Percentiles rank a stretch among this genome's conserved stretches.
Conservation (phyloP, 768 basidiomycete genomes). For the Grammothele lineata region DNA sequence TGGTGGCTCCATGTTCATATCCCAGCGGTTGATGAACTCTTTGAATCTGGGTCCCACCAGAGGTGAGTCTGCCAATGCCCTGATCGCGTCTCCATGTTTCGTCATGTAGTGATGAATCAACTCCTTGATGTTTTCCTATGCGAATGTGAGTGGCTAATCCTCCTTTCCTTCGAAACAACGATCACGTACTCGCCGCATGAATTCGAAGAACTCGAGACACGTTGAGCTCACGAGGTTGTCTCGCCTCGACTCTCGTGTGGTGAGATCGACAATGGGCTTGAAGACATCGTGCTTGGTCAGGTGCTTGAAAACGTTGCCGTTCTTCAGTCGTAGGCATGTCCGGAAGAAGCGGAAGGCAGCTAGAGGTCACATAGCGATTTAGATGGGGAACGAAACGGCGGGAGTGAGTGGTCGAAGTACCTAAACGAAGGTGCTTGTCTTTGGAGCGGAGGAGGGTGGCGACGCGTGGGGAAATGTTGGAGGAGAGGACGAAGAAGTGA, state of each 20-base stretch:
- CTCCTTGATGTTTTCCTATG: constrained; percentile 83
- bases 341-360: constrained; percentile 93
- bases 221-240: constrained; percentile 94
- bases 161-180: too few relatives aligned
- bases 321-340: constrained; percentile 76
- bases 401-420: constrained; percentile 42
- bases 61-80: constrained; percentile 54
- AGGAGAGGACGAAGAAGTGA: constrained; percentile 85
- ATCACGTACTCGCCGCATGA: constrained; percentile 67
- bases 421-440: constrained; percentile 91
- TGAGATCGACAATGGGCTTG: constrained; percentile 77
- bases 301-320: constrained; percentile 67
- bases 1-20: constrained; percentile 86
- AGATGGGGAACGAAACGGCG: background rate
- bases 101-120: constrained; percentile 83
- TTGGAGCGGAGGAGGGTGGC: constrained; percentile 73
- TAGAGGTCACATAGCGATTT: constrained; percentile 28
- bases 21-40: constrained; percentile 75
- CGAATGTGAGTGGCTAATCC: background rate
- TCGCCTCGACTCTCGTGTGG: constrained; percentile 74
- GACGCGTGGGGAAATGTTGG: constrained; percentile 67
- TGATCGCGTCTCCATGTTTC: constrained; percentile 61
- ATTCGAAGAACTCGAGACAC: constrained; percentile 94
- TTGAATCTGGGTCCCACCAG: constrained; percentile 67
- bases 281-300: constrained; percentile 84